Evolutionary conservation across 1,139 yeast genomes (phyloP).

Genomic region (Hemisphaericaspora xylanilytica): DNA sequence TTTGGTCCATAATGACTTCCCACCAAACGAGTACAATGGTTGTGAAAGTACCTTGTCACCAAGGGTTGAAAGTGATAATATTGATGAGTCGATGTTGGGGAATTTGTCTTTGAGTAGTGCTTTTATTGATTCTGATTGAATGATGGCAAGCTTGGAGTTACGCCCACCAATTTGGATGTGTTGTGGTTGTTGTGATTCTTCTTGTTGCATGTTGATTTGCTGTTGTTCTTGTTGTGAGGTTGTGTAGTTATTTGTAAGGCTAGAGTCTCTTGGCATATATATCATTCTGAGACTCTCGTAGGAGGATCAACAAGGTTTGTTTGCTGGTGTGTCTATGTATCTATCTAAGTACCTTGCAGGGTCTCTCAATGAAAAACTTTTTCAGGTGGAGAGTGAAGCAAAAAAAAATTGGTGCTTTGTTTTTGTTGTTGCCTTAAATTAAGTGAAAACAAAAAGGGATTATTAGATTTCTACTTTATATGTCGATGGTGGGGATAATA

Average conservation of each 20-base stretch:
- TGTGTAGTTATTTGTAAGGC: background rate
- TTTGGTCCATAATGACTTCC: slow-evolving; percentile 94
- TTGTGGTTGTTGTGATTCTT: slow-evolving; percentile 8
- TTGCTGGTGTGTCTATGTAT: too few species aligned
- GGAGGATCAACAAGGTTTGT: too few species aligned
- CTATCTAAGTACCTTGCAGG: too few species aligned
- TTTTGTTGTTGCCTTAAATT: too few species aligned
- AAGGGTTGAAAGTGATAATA: slow-evolving; percentile 76
- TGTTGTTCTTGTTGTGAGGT: background rate
- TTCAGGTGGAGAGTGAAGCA: too few species aligned
- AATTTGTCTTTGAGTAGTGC: slow-evolving; percentile 54
- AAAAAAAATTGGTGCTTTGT: too few species aligned
- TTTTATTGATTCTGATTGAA: slow-evolving; percentile 77
- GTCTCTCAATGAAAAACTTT: too few species aligned
- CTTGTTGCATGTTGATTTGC: background rate
- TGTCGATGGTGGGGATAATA: too few species aligned
- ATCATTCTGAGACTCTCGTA: background rate
- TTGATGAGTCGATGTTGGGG: slow-evolving; percentile 61
- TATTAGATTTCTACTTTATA: too few species aligned
- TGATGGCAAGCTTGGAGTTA: slow-evolving; percentile 80
- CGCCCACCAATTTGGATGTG: slow-evolving; percentile 77
- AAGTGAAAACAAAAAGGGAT: too few species aligned
- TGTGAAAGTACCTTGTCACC: slow-evolving; percentile 86
- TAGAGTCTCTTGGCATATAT: background rate
- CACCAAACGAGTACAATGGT: slow-evolving; percentile 93